Conservation (phyloP, 169 alveolate genomes). For the Toxoplasma gondii region DNA sequence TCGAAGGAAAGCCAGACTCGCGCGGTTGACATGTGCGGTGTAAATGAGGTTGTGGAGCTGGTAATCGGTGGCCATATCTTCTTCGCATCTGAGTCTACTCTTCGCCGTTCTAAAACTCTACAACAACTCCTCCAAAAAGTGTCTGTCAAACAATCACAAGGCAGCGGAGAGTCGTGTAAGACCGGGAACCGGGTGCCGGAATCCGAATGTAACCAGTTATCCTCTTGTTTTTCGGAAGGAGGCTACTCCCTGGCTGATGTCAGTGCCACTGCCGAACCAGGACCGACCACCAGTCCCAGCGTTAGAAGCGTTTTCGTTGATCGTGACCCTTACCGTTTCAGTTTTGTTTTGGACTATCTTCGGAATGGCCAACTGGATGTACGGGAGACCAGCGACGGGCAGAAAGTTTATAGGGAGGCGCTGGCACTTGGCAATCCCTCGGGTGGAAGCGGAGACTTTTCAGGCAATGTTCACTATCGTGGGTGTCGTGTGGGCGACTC, state of each 20-base stretch:
- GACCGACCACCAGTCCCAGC: neutral
- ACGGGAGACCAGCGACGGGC: neutral
- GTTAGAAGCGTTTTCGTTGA: slow-evolving; percentile 15
- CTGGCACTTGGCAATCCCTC: neutral
- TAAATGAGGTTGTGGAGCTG: neutral
- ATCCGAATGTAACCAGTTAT: neutral
- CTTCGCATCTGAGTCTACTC: neutral
- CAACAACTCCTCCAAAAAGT: neutral
- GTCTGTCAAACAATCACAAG: neutral
- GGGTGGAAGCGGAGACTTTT: neutral
- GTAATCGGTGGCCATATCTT: neutral
- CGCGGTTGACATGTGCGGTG: neutral
- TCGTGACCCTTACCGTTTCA: slow-evolving; percentile 15
- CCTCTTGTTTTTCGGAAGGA: neutral
- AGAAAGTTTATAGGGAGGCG: neutral
- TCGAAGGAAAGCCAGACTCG: neutral
- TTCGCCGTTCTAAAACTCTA: neutral
- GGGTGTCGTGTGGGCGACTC: neutral
- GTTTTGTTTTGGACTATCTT: neutral
- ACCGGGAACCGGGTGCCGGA: neutral
- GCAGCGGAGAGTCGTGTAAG: neutral
- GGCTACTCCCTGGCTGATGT: too few species aligned
- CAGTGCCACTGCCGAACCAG: too few species aligned
- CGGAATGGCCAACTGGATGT: slow-evolving; percentile 8
- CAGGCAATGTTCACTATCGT: neutral